A percentile compares a stretch with the other conserved stretches of the same genome.
These are phyloP conservation scores for Penicillium sp. DNA, from an alignment of 2,329 filamentous ascomycete species.

Conservation along the genomic window DNA sequence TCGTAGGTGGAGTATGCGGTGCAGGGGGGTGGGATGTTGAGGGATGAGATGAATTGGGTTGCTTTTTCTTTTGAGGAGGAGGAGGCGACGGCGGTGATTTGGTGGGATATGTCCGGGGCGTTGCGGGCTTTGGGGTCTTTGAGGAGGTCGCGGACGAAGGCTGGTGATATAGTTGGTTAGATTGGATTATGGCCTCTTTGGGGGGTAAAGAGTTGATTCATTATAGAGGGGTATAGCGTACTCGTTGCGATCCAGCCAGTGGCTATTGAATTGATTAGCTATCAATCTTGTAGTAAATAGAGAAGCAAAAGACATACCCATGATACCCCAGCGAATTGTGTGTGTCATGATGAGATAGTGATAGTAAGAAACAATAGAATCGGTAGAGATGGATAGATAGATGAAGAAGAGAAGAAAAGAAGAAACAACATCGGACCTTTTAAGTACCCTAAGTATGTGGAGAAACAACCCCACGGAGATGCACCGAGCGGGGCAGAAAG, in stretches of 20 bases:
- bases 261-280: conserved; percentile 41
- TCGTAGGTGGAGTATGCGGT: conserved; percentile 81
- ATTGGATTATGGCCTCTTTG: neutral
- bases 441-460: too few species aligned
- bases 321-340: conserved; percentile 52
- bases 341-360: conserved; percentile 38
- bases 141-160: conserved; percentile 78
- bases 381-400: neutral
- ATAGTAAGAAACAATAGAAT: neutral
- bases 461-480: conserved; percentile 25
- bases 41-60: conserved; percentile 72
- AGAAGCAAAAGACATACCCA: conserved; percentile 42
- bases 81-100: conserved; percentile 79
- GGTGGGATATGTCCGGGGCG: conserved; percentile 75
- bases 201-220: too few species aligned
- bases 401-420: neutral
- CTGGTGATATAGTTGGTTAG: conserved; percentile 35
- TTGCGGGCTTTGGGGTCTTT: conserved; percentile 72
- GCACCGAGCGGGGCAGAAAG: conserved; percentile 36
- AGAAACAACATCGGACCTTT: too few species aligned
- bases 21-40: conserved; percentile 70
- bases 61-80: conserved; percentile 75
- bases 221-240: conserved; percentile 29
- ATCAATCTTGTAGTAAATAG: conserved; percentile 3
- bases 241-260: conserved; percentile 52